phyloP scores from a whole-genome alignment of 208 protist genomes.

The Novymonas esmeraldas region DNA sequence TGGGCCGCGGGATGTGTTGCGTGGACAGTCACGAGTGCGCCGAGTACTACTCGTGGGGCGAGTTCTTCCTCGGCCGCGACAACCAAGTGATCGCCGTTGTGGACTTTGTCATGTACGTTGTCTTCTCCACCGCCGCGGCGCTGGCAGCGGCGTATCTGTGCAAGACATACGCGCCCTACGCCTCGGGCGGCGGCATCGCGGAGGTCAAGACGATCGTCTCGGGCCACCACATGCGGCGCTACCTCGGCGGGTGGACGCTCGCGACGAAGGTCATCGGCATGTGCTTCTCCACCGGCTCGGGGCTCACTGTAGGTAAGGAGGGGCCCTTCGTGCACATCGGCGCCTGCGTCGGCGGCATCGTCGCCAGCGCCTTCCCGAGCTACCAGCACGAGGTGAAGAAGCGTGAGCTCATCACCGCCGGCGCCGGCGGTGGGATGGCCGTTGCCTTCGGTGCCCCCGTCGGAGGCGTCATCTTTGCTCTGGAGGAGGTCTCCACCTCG shows the following conservation, averaged over 20 bases:
- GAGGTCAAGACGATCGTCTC: constrained; percentile 92
- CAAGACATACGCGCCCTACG: constrained; percentile 74
- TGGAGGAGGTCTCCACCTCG: constrained; percentile 82
- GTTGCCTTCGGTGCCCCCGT: constrained; percentile 84
- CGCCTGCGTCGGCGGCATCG: constrained; percentile 69
- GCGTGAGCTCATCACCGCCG: constrained; percentile 72
- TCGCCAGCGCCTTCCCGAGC: constrained; percentile 60
- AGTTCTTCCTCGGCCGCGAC: constrained; percentile 61
- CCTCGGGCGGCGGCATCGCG: constrained; percentile 81
- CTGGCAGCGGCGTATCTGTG: constrained; percentile 58
- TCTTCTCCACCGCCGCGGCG: constrained; percentile 45
- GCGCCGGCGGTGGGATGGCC: constrained; percentile 67
- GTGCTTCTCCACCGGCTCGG: constrained; percentile 76
- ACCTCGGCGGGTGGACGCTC: constrained; percentile 79
- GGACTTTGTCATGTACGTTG: constrained; percentile 61
- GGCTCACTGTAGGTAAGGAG: constrained; percentile 85
- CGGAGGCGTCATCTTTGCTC: constrained; percentile 75
- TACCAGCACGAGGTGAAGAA: constrained; percentile 64
- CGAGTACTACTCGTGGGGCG: constrained; percentile 65
- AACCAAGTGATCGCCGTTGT: constrained; percentile 41
- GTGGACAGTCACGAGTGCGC: constrained; percentile 40
- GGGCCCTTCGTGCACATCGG: constrained; percentile 91
- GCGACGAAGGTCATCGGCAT: constrained; percentile 78
- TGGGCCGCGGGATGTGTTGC: constrained; percentile 55
- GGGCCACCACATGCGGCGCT: constrained; percentile 65